Percentiles rank a stretch among this genome's conserved stretches.
These are phyloP conservation scores for Xylariaceae sp. DNA, from an alignment of 2,329 filamentous ascomycete genomes.

Conservation along the genomic window DNA sequence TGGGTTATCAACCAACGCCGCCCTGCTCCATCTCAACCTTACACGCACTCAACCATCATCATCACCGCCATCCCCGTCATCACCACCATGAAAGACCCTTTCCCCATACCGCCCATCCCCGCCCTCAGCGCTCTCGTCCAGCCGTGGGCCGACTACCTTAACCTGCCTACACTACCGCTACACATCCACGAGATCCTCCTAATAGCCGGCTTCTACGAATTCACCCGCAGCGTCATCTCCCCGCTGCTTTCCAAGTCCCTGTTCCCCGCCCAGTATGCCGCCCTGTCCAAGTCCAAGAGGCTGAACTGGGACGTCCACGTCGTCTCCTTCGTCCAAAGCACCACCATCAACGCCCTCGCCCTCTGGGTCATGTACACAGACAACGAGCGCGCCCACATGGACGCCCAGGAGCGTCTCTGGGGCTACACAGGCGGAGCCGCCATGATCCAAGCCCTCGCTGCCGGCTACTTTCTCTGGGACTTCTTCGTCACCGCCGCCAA, in stretches of 20 bases:
- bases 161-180: constrained; percentile 65
- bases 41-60: background rate
- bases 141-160: constrained; percentile 61
- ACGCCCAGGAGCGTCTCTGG: constrained; percentile 68
- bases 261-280: constrained; percentile 62
- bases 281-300: constrained; percentile 60
- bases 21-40: no score
- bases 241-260: constrained; percentile 62
- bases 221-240: constrained; percentile 64
- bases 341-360: constrained; percentile 69
- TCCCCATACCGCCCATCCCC: constrained; percentile 61
- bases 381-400: constrained; percentile 64
- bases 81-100: constrained; percentile 68
- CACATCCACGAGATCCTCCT: constrained; percentile 76
- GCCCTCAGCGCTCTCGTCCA: constrained; percentile 55
- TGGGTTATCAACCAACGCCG: no score
- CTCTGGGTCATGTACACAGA: constrained; percentile 71
- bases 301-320: constrained; percentile 86
- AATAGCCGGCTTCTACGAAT: constrained; percentile 65
- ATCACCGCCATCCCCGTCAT: background rate
- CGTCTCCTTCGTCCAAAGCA: constrained; percentile 77
- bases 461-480: constrained; percentile 85
- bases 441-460: constrained; percentile 72
- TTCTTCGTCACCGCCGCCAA: constrained; percentile 66
- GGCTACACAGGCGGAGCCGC: constrained; percentile 72